Conservation (phyloP, 176 grass and related monocot species). For the Phragmites australis region DNA sequence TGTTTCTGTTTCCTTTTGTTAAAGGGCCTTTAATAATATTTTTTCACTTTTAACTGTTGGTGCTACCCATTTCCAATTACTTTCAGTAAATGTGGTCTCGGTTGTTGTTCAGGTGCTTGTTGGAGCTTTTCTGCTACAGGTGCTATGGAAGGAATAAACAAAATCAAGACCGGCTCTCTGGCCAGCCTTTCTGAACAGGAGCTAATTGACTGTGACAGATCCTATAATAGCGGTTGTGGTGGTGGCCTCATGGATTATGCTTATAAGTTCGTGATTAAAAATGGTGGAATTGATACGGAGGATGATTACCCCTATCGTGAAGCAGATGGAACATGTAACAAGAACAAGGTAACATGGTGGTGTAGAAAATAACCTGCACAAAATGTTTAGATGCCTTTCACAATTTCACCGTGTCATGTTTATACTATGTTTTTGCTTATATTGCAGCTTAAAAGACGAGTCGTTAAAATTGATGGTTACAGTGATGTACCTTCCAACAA, state of each 20-base stretch:
- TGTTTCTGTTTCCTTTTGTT: background rate
- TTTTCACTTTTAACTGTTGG: background rate
- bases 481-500: slow-evolving; percentile 70
- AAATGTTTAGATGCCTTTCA: background rate
- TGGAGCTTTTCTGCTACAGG: slow-evolving; percentile 97
- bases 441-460: slow-evolving; percentile 70
- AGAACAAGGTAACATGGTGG: slow-evolving; percentile 64
- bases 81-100: background rate
- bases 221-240: slow-evolving; percentile 74
- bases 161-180: slow-evolving; percentile 76
- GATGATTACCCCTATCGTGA: slow-evolving; percentile 79
- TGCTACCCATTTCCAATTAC: background rate
- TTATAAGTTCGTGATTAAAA: slow-evolving; percentile 79
- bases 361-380: slow-evolving; percentile 7
- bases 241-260: slow-evolving; percentile 96
- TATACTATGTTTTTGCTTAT: slow-evolving; percentile 16
- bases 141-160: slow-evolving; percentile 97
- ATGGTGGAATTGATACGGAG: slow-evolving; percentile 88
- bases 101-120: slow-evolving; percentile 69
- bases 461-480: slow-evolving; percentile 89
- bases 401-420: slow-evolving; percentile 5
- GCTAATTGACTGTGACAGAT: slow-evolving; percentile 79
- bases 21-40: background rate
- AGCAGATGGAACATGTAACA: slow-evolving; percentile 63
- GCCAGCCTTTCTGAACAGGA: slow-evolving; percentile 92